phyloP scores from a whole-genome alignment of 2,329 filamentous ascomycete species.

The Lasiodiplodia theobromae region DNA sequence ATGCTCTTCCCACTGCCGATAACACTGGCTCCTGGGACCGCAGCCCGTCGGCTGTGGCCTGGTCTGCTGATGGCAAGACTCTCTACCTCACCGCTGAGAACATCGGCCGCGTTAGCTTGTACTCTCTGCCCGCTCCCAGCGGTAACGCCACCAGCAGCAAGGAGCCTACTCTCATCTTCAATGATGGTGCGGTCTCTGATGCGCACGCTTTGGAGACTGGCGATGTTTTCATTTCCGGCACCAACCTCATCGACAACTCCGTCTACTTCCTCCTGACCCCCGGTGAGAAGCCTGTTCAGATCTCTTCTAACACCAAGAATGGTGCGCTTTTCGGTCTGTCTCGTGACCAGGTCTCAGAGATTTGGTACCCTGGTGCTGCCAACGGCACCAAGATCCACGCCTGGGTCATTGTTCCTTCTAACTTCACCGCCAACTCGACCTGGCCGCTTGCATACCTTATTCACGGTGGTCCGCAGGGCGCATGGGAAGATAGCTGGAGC shows the following conservation, averaged over 20 bases:
- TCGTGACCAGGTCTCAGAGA: slow-evolving; percentile 67
- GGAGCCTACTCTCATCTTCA: slow-evolving; percentile 20
- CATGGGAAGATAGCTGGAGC: slow-evolving; percentile 79
- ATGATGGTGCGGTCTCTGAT: slow-evolving; percentile 40
- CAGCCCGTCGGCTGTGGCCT: slow-evolving; percentile 59
- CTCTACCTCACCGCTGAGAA: slow-evolving; percentile 80
- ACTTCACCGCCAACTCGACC: slow-evolving; percentile 73
- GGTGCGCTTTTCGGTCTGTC: slow-evolving; percentile 73
- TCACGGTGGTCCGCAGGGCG: slow-evolving; percentile 82
- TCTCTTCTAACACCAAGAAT: slow-evolving; percentile 71
- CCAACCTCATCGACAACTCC: slow-evolving; percentile 75
- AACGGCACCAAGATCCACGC: slow-evolving; percentile 70
- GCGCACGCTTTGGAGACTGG: slow-evolving; percentile 60
- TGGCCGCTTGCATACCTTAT: slow-evolving; percentile 83
- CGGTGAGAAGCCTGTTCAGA: slow-evolving; percentile 37
- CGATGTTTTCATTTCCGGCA: slow-evolving; percentile 70
- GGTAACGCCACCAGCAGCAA: slow-evolving; percentile 3
- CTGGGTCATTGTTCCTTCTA: slow-evolving; percentile 67
- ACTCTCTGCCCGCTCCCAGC: slow-evolving; percentile 55
- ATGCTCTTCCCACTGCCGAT: slow-evolving; percentile 68
- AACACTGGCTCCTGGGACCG: slow-evolving; percentile 67
- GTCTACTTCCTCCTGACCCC: slow-evolving; percentile 58
- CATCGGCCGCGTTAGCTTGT: slow-evolving; percentile 68
- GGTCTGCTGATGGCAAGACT: slow-evolving; percentile 62
- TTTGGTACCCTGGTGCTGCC: slow-evolving; percentile 72